phyloP scores from a whole-genome alignment of 73 alveolate species.

The Tetrahymena thermophila region DNA sequence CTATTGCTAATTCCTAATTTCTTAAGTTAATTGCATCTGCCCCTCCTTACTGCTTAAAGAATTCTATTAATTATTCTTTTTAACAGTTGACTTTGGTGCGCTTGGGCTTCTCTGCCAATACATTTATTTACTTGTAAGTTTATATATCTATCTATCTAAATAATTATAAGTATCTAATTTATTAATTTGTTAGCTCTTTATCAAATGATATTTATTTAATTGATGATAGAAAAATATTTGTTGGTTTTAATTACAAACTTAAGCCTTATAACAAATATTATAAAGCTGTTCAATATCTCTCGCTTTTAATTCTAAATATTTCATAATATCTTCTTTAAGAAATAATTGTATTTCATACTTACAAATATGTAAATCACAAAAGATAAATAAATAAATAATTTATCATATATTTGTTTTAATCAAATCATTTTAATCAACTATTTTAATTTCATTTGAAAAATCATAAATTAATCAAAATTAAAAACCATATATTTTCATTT shows the following conservation, averaged over 20 bases:
- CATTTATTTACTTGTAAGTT: not conserved
- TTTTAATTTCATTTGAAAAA: no score
- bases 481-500: no score
- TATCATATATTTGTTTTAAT: no score
- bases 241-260: not conserved
- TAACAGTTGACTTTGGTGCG: not conserved
- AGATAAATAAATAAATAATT: no score
- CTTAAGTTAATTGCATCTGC: not conserved
- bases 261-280: not conserved
- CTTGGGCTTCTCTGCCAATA: slow-evolving; percentile 2
- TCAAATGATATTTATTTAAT: not conserved
- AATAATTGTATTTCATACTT: no score
- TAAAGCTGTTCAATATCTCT: not conserved
- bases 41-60: not conserved
- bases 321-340: not conserved
- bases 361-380: no score
- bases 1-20: not conserved
- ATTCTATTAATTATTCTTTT: not conserved
- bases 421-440: no score
- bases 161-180: not conserved
- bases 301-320: not conserved
- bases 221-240: no score
- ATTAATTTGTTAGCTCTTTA: not conserved
- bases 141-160: no score
- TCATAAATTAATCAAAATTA: no score